Base-by-base conservation (phyloP, 108 stramenopile species). In the Cyclotella kingstonii region DNA sequence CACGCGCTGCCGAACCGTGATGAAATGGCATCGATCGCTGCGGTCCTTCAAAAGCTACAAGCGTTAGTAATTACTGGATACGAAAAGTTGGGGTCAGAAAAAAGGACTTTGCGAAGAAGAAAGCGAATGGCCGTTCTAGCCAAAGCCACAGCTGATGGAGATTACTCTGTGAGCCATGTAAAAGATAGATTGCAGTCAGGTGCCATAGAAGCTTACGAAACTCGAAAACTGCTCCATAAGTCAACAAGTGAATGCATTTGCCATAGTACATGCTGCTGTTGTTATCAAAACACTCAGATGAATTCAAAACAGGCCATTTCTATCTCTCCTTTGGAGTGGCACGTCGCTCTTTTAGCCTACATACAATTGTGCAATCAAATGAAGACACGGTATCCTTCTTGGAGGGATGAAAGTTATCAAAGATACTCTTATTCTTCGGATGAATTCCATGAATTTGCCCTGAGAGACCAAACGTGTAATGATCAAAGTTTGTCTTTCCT, bases 321-420 rank as follows among this genome's bases (percentile, higher is more conserved):
- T 30, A 66, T 77, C 41, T 64, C 66, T 18, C 54, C 82, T 39
- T 74, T 81, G 38, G 82, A 85, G 50, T 54, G 81, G 27, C 82
- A 85, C 55, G 82, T 81, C 9, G 80, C 87, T 12, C 36, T 88
- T 14, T 54, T 88, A 39, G 81, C 78, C 12, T 85, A 78, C 46
- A 47, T 83, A 29, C 84, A 88, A 54, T 52, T 82, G 15, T 73
- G 55, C 2, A 68, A 68, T 47, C 68, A 77, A 40, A 66, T 77
- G 4, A 58, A 50, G 5, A 58, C 41, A 22, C 49, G 59, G 15
- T 53, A 56, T 61, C 76, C 76, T n/a, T 47, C 14, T 38, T 68
- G 58, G 68, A 72, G 71, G 36, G 76, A 77, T 68, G 40, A 57
- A 15, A 47, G 66, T 47, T 77, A 73, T 60, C 31, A 60, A 28